Percentiles rank a stretch among this genome's conserved stretches.
Conservation (phyloP, 768 basidiomycete species). For the Dioszegia hungarica region DNA sequence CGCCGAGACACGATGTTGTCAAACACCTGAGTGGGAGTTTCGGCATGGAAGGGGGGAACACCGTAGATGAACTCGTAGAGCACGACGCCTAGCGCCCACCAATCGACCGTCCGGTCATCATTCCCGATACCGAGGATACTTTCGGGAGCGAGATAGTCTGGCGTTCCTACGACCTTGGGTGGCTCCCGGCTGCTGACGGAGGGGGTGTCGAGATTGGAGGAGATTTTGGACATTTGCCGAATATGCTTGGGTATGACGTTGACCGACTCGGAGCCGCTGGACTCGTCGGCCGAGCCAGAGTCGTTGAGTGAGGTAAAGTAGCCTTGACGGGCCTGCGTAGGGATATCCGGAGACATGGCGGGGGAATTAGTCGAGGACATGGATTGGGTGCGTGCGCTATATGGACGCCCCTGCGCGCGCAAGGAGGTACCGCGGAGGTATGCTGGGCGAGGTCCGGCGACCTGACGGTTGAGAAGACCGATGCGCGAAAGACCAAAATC, state of each 20-base stretch:
- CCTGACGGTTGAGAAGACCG: slow-evolving; percentile 95
- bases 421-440: slow-evolving; percentile 39
- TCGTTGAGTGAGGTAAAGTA: slow-evolving; percentile 46
- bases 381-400: slow-evolving; percentile 24
- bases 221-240: slow-evolving; percentile 24
- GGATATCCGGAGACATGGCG: slow-evolving; percentile 44
- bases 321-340: slow-evolving; percentile 14
- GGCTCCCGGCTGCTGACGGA: slow-evolving; percentile 58
- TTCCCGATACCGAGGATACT: slow-evolving; percentile 80
- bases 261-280: slow-evolving; percentile 70
- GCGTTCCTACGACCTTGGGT: slow-evolving; percentile 94
- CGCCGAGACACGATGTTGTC: slow-evolving; percentile 94
- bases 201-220: slow-evolving; percentile 49
- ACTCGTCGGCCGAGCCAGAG: slow-evolving; percentile 56
- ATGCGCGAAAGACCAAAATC: slow-evolving; percentile 96
- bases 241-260: slow-evolving; percentile 28
- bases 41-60: slow-evolving; percentile 94
- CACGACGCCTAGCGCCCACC: slow-evolving; percentile 99
- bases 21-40: slow-evolving; percentile 94
- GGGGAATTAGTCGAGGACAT: slow-evolving; percentile 45
- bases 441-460: slow-evolving; percentile 46
- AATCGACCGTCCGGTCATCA: slow-evolving; percentile 93
- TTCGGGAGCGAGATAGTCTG: slow-evolving; percentile 87
- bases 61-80: slow-evolving; percentile 98
- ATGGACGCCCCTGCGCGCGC: slow-evolving; percentile 52